Evolutionary conservation across 2,329 filamentous ascomycete genomes (phyloP).

Genomic region (Coleophoma cylindrospora): DNA sequence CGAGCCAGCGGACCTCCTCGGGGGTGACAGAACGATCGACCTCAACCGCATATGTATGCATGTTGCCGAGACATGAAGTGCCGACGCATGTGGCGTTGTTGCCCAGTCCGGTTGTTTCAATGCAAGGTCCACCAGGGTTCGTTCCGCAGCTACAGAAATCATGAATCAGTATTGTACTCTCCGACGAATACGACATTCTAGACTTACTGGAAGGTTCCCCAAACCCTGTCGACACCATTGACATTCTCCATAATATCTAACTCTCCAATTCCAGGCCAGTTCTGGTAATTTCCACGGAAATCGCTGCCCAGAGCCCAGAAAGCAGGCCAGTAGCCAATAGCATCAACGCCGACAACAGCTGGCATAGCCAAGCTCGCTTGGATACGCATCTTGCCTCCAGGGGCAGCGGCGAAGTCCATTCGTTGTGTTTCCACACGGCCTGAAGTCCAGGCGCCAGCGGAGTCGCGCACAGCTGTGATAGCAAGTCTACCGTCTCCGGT

Average conservation of each 20-base stretch:
- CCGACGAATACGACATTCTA: too few relatives aligned
- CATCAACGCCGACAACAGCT: not conserved
- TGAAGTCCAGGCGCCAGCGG: not conserved
- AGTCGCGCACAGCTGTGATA: not conserved
- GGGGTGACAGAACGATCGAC: not conserved
- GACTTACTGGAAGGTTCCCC: not conserved
- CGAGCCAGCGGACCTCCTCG: not conserved
- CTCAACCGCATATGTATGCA: not conserved
- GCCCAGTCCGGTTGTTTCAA: not conserved
- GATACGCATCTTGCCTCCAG: not conserved
- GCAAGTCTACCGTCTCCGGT: not conserved
- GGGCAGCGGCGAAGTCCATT: not conserved
- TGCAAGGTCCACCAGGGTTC: not conserved
- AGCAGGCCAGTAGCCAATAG: not conserved
- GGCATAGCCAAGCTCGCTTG: not conserved
- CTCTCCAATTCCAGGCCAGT: not conserved
- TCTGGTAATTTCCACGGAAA: not conserved
- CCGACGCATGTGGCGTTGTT: not conserved
- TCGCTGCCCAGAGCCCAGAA: not conserved
- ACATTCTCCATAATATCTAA: slow-evolving; percentile 1
- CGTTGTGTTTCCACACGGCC: not conserved
- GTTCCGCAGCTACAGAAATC: not conserved
- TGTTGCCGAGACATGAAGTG: not conserved
- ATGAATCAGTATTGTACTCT: too few relatives aligned
- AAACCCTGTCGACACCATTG: not conserved